These are phyloP conservation scores for Trichoderma endophyticum DNA, from an alignment of 2,329 filamentous ascomycete genomes.

Conservation along the genomic window DNA sequence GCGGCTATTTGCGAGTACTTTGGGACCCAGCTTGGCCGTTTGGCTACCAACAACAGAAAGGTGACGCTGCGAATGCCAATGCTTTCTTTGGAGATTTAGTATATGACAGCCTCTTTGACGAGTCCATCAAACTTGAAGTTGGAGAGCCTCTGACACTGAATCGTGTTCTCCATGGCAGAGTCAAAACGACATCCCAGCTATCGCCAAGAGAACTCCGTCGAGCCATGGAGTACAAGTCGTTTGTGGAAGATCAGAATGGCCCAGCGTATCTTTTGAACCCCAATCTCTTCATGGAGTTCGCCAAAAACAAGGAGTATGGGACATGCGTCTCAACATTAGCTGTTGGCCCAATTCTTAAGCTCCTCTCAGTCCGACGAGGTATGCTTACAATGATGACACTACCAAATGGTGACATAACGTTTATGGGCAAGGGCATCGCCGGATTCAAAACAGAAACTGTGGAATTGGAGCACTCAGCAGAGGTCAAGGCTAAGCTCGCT, in stretches of 20 bases:
- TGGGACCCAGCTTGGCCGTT: not conserved
- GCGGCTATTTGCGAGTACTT: not conserved
- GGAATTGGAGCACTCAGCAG: not conserved
- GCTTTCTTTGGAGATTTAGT: not conserved
- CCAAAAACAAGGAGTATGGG: not conserved
- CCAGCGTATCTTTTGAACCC: not conserved
- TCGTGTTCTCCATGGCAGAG: not conserved
- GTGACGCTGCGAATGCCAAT: not conserved
- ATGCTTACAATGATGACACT: not conserved
- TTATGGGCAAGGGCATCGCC: not conserved
- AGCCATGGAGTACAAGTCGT: not conserved
- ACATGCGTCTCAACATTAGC: not conserved
- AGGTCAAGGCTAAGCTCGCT: not conserved
- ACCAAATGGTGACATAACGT: not conserved
- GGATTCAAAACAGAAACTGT: not conserved
- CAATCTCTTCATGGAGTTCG: not conserved
- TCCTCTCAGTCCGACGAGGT: not conserved
- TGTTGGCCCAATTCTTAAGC: not conserved
- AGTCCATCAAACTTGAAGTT: not conserved
- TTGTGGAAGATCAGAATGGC: not conserved
- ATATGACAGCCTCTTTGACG: not conserved
- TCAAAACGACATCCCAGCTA: not conserved
- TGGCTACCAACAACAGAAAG: not conserved
- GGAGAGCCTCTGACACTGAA: not conserved
- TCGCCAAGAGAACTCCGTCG: not conserved